These are phyloP conservation scores for Clausena lansium DNA, from an alignment of 345 rosid genomes.

Conservation along the genomic window DNA sequence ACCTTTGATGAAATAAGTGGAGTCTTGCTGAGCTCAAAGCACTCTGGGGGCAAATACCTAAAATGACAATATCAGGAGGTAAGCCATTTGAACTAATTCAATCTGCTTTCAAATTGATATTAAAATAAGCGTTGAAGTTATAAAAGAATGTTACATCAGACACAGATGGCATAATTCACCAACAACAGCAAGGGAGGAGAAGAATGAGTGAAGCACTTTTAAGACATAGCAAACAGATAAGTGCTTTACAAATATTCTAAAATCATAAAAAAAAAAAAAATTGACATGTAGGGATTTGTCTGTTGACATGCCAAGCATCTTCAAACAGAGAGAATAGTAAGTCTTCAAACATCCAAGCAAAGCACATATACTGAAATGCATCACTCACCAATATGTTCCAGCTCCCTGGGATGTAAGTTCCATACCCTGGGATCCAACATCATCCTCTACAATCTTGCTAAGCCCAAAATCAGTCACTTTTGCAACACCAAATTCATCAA, in stretches of 20 bases:
- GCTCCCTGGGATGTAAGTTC: slow-evolving; percentile 99
- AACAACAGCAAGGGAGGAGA: neutral
- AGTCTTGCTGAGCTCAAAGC: slow-evolving; percentile 87
- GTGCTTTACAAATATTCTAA: neutral
- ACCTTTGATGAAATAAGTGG: slow-evolving; percentile 99
- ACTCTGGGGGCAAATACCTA: slow-evolving; percentile 99
- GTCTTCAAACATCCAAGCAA: slow-evolving; percentile 2
- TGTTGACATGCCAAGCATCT: neutral
- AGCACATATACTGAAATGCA: slow-evolving; percentile 14
- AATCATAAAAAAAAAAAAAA: neutral
- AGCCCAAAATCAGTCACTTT: slow-evolving; percentile 99
- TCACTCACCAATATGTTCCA: slow-evolving; percentile 94
- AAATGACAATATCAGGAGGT: slow-evolving; percentile 18
- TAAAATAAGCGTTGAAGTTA: neutral
- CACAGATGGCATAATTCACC: neutral
- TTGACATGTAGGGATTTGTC: neutral
- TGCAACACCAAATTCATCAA: slow-evolving; percentile 93
- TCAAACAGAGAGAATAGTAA: neutral
- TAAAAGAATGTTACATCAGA: neutral
- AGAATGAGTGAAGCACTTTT: neutral
- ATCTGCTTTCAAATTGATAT: neutral
- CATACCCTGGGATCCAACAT: slow-evolving; percentile 97
- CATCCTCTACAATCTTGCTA: slow-evolving; percentile 95
- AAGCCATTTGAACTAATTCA: neutral
- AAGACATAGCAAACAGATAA: neutral